These are phyloP conservation scores for Botrytis hyacinthi DNA, from an alignment of 2,329 filamentous ascomycete species.

Conservation along the genomic window DNA sequence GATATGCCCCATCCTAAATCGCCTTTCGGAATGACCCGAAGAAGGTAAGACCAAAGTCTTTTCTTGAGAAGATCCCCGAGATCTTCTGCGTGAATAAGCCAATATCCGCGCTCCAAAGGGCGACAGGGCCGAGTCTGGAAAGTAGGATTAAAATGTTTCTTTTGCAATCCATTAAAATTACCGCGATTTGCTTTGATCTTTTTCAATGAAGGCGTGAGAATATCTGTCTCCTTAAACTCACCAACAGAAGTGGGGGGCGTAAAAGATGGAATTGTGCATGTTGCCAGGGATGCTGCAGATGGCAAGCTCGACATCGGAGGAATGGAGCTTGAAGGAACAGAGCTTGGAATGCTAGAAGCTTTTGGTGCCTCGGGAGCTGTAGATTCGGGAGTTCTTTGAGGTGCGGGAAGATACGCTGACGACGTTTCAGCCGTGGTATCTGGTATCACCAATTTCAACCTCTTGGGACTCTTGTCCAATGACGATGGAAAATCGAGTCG, in stretches of 20 bases:
- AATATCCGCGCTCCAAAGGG: slow-evolving; percentile 72
- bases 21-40: slow-evolving; percentile 57
- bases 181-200: slow-evolving; percentile 48
- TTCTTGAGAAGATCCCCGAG: slow-evolving; percentile 53
- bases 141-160: slow-evolving; percentile 42
- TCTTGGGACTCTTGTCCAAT: not conserved
- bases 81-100: slow-evolving; percentile 59
- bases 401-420: not conserved
- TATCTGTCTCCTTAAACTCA: slow-evolving; percentile 47
- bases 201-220: slow-evolving; percentile 56
- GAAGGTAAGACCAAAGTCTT: slow-evolving; percentile 61
- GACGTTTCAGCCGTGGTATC: slow-evolving; percentile 10
- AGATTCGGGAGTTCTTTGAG: not conserved
- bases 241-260: slow-evolving; percentile 50
- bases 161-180: slow-evolving; percentile 45
- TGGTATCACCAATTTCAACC: not conserved
- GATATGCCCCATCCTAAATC: slow-evolving; percentile 67
- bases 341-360: not conserved
- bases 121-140: slow-evolving; percentile 50
- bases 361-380: not conserved
- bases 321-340: not conserved
- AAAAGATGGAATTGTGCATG: slow-evolving; percentile 53
- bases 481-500: slow-evolving; percentile 10
- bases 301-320: not conserved
- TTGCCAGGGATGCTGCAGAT: not conserved